These are phyloP conservation scores for Lepidium didymum DNA, from an alignment of 345 rosid genomes.

Conservation along the genomic window DNA sequence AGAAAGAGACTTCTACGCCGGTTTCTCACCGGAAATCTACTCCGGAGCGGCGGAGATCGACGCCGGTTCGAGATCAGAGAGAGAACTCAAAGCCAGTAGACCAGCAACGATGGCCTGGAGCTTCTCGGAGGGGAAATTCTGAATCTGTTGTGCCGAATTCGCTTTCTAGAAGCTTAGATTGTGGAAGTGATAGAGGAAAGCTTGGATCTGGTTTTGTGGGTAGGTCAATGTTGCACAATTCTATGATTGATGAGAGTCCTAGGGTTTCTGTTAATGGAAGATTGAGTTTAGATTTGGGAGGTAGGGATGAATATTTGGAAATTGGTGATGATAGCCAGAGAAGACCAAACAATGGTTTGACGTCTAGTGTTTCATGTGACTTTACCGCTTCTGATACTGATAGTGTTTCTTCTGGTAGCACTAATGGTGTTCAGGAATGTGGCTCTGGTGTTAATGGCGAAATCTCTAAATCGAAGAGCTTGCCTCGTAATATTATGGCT, in stretches of 20 bases:
- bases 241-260: conserved; percentile 50
- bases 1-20: conserved; percentile 56
- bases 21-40: conserved; percentile 52
- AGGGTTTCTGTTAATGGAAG: conserved; percentile 38
- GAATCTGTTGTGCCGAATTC: conserved; percentile 36
- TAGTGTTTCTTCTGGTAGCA: conserved; percentile 75
- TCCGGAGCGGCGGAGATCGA: conserved; percentile 62
- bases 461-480: conserved; percentile 41
- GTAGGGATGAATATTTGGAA: conserved; percentile 31
- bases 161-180: conserved; percentile 68
- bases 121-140: conserved; percentile 29
- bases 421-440: conserved; percentile 46
- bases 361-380: conserved; percentile 47
- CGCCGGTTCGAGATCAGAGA: conserved; percentile 41
- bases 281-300: conserved; percentile 46
- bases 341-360: conserved; percentile 34
- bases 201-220: conserved; percentile 50
- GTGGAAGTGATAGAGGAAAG: conserved; percentile 48
- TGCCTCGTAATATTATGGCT: conserved; percentile 50
- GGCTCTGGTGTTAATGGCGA: conserved; percentile 42
- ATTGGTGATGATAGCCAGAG: conserved; percentile 29
- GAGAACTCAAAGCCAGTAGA: conserved; percentile 61
- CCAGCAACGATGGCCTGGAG: conserved; percentile 70
- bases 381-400: conserved; percentile 76
- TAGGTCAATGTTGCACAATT: conserved; percentile 57